phyloP scores from a whole-genome alignment of 1,284 basidiomycete genomes.

The Schizophyllum amplum region DNA sequence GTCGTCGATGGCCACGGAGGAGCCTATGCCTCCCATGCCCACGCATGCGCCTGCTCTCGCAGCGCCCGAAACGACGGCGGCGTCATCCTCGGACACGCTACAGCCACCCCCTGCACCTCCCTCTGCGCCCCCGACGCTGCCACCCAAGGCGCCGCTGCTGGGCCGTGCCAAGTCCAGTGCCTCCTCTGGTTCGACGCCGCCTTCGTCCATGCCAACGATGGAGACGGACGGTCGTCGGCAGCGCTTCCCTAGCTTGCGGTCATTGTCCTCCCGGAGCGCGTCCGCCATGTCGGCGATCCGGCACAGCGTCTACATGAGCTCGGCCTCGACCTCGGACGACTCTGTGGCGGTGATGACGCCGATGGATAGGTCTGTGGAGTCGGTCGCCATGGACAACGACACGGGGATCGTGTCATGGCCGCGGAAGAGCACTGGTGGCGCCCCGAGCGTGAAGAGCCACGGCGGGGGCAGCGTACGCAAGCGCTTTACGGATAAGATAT shows the following conservation, averaged over 20 bases:
- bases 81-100: neutral
- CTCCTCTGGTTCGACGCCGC: neutral
- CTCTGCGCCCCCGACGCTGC: neutral
- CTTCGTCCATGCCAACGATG: neutral
- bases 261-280: neutral
- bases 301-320: neutral
- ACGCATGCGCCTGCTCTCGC: neutral
- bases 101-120: neutral
- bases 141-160: neutral
- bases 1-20: neutral
- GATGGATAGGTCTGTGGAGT: neutral
- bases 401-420: neutral
- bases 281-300: neutral
- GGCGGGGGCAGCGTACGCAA: neutral
- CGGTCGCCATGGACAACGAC: neutral
- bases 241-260: neutral
- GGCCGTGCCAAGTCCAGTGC: neutral
- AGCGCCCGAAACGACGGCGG: neutral
- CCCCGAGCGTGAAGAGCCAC: neutral
- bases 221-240: neutral
- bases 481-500: neutral
- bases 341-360: neutral
- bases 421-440: neutral
- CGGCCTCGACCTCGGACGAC: neutral
- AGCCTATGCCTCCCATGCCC: neutral